Base-by-base conservation (phyloP, 148 eudicot species). In the Amaranthus hypochondriacus region DNA sequence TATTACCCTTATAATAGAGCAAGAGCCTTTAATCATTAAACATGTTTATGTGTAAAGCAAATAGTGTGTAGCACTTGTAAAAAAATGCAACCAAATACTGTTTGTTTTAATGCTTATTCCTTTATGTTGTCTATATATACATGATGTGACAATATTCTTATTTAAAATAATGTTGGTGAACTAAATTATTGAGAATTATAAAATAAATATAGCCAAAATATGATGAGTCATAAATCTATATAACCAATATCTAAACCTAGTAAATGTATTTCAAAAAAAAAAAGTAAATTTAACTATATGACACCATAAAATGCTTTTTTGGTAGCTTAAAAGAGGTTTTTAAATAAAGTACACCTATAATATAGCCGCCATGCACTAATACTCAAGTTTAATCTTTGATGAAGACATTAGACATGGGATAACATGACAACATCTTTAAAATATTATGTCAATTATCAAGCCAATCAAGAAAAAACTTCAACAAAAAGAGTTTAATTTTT, bases 361-460 rank as follows among this genome's bases (percentile, higher is more conserved):
- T 59, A 72, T 72, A 78, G 81, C 81, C 81, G 77, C 65, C 81
- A 73, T 78, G 72, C 50, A 53, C 55, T 78, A 48, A 28, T 28
- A 28, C 39, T 28, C 39, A 28, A 55, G 39, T 48, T 72, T 51
- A 28, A 66, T 57, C 51, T 11, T 57, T 66, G 72, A 72, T 72
- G n/a, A 72, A 13, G 75, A 77, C 80, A 70, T 47, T 66, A 13
- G 75, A 77, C 80, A 70, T 47, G 75, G 39, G 43, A 63, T 48
- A 64, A 48, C 63, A 76, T 70, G 74, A 76, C 52, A 76, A 7
- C 70, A 57, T 18, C 39, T 58, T 67, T 28, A 28, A 28, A 28
- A 28, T 28, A 28, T 28, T 18, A 28, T 67, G 64, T 66, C 49
- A 55, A 48, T 63, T 9, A 58, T 56, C 59, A 72, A 65, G 54